Evolutionary conservation across 129 eudicot genomes (phyloP).

Genomic region (Helianthus annuus): DNA sequence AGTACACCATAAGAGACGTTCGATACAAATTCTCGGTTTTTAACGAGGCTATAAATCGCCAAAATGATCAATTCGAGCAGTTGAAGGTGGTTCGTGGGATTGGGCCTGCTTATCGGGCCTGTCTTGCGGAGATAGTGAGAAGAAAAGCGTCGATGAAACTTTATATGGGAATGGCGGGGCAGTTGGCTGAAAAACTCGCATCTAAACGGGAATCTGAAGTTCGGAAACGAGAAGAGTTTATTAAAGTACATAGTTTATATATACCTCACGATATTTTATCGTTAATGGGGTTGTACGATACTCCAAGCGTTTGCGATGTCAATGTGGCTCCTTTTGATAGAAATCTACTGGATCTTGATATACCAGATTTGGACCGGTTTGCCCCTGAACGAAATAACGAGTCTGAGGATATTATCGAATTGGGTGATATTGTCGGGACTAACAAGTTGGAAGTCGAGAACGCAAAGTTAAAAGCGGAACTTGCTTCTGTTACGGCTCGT

Average conservation of each 20-base stretch:
- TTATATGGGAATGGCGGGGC: conserved; percentile 96
- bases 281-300: conserved; percentile 91
- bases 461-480: conserved; percentile 81
- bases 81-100: conserved; percentile 75
- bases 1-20: conserved; percentile 79
- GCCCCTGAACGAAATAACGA: conserved; percentile 66
- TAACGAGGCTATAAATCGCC: conserved; percentile 83
- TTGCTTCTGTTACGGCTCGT: conserved; percentile 84
- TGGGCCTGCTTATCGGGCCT: conserved; percentile 76
- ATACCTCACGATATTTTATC: conserved; percentile 78
- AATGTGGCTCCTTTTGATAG: conserved; percentile 80
- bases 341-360: conserved; percentile 74
- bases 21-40: conserved; percentile 83
- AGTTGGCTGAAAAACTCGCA: conserved; percentile 88
- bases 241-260: conserved; percentile 60
- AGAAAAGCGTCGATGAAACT: conserved; percentile 92
- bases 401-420: conserved; percentile 42
- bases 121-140: conserved; percentile 94
- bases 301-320: conserved; percentile 79
- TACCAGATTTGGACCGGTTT: conserved; percentile 76
- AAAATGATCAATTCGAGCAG: conserved; percentile 69
- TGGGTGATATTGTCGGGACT: conserved; percentile 83
- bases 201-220: conserved; percentile 73
- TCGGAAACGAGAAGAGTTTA: conserved; percentile 75
- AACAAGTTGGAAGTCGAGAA: conserved; percentile 91